Conservation (phyloP, 768 basidiomycete genomes). For the Lactarius deliciosus region DNA sequence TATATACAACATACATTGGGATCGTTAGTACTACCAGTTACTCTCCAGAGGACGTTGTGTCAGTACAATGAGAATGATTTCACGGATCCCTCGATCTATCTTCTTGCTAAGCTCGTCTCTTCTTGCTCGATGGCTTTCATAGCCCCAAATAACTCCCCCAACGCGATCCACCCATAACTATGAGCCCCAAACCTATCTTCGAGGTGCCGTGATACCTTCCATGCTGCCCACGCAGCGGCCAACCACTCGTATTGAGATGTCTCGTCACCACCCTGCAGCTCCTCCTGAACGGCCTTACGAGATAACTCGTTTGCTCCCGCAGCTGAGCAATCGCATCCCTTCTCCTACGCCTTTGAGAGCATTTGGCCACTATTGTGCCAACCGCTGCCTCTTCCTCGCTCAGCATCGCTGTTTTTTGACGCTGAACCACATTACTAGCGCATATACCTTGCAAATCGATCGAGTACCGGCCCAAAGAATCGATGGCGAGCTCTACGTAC, state of each 20-base stretch:
- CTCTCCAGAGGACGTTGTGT: background rate
- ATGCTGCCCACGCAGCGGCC: constrained; percentile 54
- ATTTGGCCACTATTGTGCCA: constrained; percentile 66
- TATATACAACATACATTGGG: background rate
- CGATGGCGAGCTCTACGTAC: constrained; percentile 15
- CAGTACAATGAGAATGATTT: constrained; percentile 2
- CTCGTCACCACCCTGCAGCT: constrained; percentile 51
- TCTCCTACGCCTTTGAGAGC: constrained; percentile 54
- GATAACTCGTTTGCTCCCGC: constrained; percentile 52
- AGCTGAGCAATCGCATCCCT: constrained; percentile 54
- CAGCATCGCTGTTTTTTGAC: constrained; percentile 41
- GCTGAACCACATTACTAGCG: constrained; percentile 44
- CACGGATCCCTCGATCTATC: background rate
- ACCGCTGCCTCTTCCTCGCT: constrained; percentile 65
- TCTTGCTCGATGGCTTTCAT: constrained; percentile 47
- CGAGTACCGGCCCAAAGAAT: constrained; percentile 41
- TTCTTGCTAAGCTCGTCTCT: constrained; percentile 28
- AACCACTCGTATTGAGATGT: constrained; percentile 43
- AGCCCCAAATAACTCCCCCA: constrained; percentile 57
- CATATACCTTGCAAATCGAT: constrained; percentile 51
- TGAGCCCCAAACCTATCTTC: constrained; percentile 52
- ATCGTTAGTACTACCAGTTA: constrained; percentile 6
- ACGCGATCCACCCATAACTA: constrained; percentile 61
- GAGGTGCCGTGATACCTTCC: constrained; percentile 43
- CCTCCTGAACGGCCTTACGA: constrained; percentile 52